These are phyloP conservation scores for Neofusicoccum sp. DNA, from an alignment of 2,329 filamentous ascomycete species.

Conservation along the genomic window DNA sequence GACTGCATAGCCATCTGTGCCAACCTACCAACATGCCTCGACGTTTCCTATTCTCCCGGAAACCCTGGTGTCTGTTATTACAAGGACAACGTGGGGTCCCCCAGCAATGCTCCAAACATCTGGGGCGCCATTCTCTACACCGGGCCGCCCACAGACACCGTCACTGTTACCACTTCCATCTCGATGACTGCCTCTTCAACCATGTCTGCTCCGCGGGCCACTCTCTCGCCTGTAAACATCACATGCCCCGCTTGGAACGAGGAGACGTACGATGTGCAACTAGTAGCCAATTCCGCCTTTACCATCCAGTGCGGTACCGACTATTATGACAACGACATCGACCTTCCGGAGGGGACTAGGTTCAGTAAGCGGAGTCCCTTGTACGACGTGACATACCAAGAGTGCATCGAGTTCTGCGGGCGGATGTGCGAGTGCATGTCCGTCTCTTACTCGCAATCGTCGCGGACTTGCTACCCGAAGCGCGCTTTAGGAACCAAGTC, in stretches of 20 bases:
- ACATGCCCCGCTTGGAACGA: not conserved
- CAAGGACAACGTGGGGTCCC: no score
- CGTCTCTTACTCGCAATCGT: not conserved
- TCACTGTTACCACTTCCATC: no score
- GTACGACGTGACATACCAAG: not conserved
- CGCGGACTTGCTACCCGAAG: not conserved
- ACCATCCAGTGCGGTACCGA: not conserved
- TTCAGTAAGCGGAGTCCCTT: not conserved
- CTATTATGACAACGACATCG: not conserved
- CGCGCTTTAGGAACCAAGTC: not conserved
- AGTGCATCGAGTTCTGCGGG: conserved; percentile 2
- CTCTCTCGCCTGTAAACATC: not conserved
- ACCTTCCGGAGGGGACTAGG: not conserved
- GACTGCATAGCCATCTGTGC: no score
- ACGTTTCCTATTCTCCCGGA: no score
- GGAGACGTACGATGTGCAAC: not conserved
- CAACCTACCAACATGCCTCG: no score
- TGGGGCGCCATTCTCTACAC: no score
- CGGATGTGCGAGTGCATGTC: not conserved
- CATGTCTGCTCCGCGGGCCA: no score
- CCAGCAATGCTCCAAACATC: no score
- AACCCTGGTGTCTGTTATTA: no score
- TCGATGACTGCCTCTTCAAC: no score
- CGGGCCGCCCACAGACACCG: no score
- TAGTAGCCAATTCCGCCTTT: not conserved